phyloP scores from a whole-genome alignment of 768 basidiomycete species.

The Udeniomyces megalosporus region DNA sequence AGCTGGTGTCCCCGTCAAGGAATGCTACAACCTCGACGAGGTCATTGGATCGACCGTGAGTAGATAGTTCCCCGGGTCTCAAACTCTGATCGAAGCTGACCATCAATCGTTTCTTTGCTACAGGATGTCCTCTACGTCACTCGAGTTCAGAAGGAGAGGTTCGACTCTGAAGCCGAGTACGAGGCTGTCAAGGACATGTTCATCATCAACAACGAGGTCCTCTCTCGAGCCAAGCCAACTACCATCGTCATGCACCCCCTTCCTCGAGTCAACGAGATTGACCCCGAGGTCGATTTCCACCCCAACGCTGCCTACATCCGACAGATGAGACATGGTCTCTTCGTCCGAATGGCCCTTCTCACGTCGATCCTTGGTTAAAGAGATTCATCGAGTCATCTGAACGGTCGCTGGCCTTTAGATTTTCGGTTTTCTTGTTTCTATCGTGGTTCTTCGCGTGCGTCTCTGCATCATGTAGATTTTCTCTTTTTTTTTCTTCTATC shows the following conservation, averaged over 20 bases:
- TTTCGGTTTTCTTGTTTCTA: background rate
- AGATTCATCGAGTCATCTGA: background rate
- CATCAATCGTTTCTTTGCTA: background rate
- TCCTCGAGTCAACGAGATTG: conserved; percentile 91
- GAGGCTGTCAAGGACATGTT: conserved; percentile 77
- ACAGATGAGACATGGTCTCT: conserved; percentile 95
- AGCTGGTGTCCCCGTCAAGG: conserved; percentile 59
- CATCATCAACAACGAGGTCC: conserved; percentile 80
- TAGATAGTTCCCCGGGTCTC: background rate
- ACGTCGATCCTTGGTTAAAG: conserved; percentile 40
- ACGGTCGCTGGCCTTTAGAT: too few relatives aligned
- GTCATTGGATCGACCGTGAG: conserved; percentile 58
- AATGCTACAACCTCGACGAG: conserved; percentile 78
- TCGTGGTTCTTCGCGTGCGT: too few relatives aligned
- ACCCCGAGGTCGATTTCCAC: conserved; percentile 95
- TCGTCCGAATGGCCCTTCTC: conserved; percentile 72
- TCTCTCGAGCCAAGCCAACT: conserved; percentile 82
- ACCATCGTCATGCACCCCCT: conserved; percentile 99
- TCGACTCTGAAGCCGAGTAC: conserved; percentile 68
- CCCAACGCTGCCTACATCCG: conserved; percentile 91
- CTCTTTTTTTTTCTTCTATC: background rate
- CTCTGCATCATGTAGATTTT: too few relatives aligned
- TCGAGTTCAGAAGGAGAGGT: conserved; percentile 87
- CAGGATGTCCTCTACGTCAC: conserved; percentile 89
- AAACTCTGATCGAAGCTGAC: background rate